Percentiles rank a stretch among this genome's conserved stretches.
These are phyloP conservation scores for Chaetomiaceae sp. DNA, from an alignment of 2,329 filamentous ascomycete genomes.

Conservation along the genomic window DNA sequence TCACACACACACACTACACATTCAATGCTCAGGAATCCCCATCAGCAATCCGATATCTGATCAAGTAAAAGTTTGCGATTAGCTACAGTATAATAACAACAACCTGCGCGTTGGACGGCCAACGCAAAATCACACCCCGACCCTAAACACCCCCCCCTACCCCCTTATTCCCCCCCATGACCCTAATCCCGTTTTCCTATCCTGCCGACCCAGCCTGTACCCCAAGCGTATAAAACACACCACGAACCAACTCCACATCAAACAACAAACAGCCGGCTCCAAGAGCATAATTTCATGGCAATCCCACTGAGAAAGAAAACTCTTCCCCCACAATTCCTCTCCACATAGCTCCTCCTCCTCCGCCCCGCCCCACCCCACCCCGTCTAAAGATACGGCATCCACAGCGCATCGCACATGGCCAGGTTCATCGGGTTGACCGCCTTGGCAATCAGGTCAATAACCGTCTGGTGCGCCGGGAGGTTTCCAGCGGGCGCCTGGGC, in stretches of 20 bases:
- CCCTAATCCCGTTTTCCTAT: not conserved
- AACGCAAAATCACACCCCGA: too few relatives aligned
- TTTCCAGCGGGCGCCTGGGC: slow-evolving; percentile 74
- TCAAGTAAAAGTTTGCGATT: not conserved
- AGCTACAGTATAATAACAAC: not conserved
- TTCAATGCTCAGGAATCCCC: not conserved
- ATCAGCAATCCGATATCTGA: not conserved
- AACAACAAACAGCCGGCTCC: not conserved
- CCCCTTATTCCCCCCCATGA: not conserved
- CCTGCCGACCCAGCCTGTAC: not conserved
- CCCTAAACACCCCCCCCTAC: too few relatives aligned
- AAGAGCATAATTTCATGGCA: not conserved
- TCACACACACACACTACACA: too few relatives aligned
- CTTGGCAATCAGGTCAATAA: slow-evolving; percentile 89
- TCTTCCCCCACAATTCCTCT: not conserved
- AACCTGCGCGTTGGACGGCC: too few relatives aligned
- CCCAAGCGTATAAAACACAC: not conserved
- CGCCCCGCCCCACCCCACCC: not conserved
- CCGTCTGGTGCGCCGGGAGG: slow-evolving; percentile 91
- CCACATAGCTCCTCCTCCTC: too few relatives aligned
- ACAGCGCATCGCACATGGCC: slow-evolving; percentile 83
- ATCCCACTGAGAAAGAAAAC: not conserved
- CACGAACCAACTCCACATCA: not conserved
- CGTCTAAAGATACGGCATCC: slow-evolving; percentile 88
- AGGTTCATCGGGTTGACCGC: slow-evolving; percentile 90